These are phyloP conservation scores for Gossypium turneri DNA, from an alignment of 345 rosid genomes.

Conservation along the genomic window DNA sequence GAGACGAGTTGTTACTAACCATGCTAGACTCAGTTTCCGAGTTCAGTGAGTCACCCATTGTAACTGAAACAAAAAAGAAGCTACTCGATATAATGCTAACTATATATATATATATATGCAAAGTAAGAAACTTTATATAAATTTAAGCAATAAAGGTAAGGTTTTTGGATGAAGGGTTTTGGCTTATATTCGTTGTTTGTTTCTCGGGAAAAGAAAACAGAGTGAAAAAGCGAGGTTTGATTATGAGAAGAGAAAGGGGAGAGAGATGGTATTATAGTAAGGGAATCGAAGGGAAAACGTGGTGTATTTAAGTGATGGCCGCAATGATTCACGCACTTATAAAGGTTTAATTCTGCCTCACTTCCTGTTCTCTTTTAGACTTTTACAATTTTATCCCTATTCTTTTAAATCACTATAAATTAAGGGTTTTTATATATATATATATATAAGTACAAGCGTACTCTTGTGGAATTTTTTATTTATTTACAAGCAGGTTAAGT, in stretches of 20 bases:
- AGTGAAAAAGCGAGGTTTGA: neutral
- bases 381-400: no score
- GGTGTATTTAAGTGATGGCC: conserved; percentile 6
- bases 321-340: neutral
- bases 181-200: neutral
- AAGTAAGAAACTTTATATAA: neutral
- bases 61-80: neutral
- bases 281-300: neutral
- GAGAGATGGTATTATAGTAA: neutral
- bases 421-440: no score
- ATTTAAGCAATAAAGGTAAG: neutral
- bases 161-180: neutral
- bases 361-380: no score
- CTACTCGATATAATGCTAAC: neutral
- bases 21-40: conserved; percentile 19
- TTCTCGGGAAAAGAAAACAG: neutral
- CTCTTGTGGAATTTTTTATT: no score
- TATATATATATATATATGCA: no score
- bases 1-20: conserved; percentile 1
- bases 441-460: no score
- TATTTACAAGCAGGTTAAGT: no score
- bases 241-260: neutral
- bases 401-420: no score
- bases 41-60: conserved; percentile 19
- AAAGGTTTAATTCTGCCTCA: no score